These are phyloP conservation scores for Xylaria sp. DNA, from an alignment of 2,329 filamentous ascomycete genomes.

Conservation along the genomic window DNA sequence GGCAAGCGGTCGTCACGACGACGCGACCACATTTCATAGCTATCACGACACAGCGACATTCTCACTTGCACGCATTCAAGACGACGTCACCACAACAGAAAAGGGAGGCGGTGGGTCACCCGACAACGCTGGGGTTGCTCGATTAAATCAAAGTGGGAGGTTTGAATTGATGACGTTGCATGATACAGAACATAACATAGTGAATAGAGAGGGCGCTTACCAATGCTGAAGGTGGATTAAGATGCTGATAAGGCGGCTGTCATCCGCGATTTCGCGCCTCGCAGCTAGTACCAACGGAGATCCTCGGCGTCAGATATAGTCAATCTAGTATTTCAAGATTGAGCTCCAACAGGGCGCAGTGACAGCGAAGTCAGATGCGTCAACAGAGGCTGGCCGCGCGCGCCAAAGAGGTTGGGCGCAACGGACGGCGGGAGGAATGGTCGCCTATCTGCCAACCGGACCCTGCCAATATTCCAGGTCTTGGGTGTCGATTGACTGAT, in stretches of 20 bases:
- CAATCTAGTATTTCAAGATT: constrained; percentile 29
- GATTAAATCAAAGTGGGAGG: background rate
- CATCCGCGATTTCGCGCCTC: constrained; percentile 4
- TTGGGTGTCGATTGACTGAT: constrained; percentile 26
- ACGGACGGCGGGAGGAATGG: constrained; percentile 1
- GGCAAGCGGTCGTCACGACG: constrained; percentile 13
- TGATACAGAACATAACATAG: background rate
- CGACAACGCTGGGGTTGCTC: background rate
- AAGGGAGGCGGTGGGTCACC: background rate
- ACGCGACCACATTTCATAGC: constrained; percentile 25
- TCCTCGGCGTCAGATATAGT: constrained; percentile 6
- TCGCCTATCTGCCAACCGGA: constrained; percentile 22
- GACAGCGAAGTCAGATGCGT: constrained; percentile 17
- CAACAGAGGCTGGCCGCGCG: constrained; percentile 2
- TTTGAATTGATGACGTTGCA: constrained; percentile 7
- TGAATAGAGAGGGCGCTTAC: constrained; percentile 22
- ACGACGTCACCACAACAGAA: constrained; percentile 16
- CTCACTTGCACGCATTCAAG: constrained; percentile 28
- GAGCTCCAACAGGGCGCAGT: constrained; percentile 13
- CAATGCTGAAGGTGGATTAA: constrained; percentile 8
- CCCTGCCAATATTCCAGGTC: constrained; percentile 33
- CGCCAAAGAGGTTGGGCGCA: constrained; percentile 1
- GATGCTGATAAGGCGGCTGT: constrained; percentile 11
- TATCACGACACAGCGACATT: constrained; percentile 23
- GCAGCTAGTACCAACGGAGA: constrained; percentile 14